phyloP scores from a whole-genome alignment of 1,284 basidiomycete species.

The Trametes versicolor region DNA sequence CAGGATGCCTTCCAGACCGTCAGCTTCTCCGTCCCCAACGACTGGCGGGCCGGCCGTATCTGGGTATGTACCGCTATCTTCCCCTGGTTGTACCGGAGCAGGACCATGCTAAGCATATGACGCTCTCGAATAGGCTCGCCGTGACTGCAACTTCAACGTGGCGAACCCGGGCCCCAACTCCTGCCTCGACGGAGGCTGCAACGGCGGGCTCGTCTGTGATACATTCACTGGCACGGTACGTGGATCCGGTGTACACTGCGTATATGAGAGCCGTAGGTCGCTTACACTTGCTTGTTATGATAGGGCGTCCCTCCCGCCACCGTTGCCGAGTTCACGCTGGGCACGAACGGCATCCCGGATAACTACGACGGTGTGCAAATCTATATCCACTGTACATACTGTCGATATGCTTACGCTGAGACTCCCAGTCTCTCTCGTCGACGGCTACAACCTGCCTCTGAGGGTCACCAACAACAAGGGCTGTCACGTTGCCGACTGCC shows the following conservation, averaged over 20 bases:
- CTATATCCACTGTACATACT: too few species aligned
- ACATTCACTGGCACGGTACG: slow-evolving; percentile 49
- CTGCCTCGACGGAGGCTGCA: slow-evolving; percentile 56
- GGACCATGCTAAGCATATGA: not conserved
- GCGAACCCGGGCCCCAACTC: slow-evolving; percentile 50
- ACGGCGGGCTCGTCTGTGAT: slow-evolving; percentile 57
- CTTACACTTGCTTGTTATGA: not conserved
- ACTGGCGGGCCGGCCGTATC: slow-evolving; percentile 52
- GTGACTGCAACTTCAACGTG: slow-evolving; percentile 53
- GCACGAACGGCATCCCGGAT: slow-evolving; percentile 42
- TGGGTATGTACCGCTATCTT: slow-evolving; percentile 40
- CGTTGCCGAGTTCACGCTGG: slow-evolving; percentile 54
- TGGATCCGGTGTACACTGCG: not conserved
- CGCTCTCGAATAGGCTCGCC: slow-evolving; percentile 46
- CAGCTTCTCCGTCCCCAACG: slow-evolving; percentile 47
- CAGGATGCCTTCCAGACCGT: slow-evolving; percentile 44
- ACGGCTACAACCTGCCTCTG: slow-evolving; percentile 55
- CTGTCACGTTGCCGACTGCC: slow-evolving; percentile 53
- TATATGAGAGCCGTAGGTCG: not conserved
- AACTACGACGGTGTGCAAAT: slow-evolving; percentile 50
- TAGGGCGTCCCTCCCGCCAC: slow-evolving; percentile 48
- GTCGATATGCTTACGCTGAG: too few species aligned
- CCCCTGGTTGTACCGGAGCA: too few species aligned
- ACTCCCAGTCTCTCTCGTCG: slow-evolving; percentile 40
- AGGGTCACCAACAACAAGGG: slow-evolving; percentile 52